Evolutionary conservation across 345 rosid species (phyloP).

Genomic region (Gossypium longicalyx): DNA sequence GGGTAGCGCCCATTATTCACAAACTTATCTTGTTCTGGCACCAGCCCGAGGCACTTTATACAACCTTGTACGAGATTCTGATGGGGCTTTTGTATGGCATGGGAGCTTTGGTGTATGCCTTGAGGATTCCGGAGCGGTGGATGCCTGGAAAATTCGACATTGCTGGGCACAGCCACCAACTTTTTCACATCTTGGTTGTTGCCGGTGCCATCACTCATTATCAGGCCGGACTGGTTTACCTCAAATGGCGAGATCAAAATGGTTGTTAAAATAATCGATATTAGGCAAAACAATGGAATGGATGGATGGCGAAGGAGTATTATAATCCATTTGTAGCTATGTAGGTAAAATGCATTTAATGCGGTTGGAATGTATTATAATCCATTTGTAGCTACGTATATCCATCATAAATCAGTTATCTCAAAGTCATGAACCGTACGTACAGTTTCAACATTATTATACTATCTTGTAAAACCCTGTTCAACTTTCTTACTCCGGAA

Average conservation of each 20-base stretch:
- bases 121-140: slow-evolving; percentile 91
- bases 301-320: not conserved
- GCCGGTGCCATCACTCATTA: slow-evolving; percentile 91
- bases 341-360: not conserved
- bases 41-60: slow-evolving; percentile 86
- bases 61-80: slow-evolving; percentile 73
- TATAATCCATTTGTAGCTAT: not conserved
- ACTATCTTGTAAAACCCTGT: not conserved
- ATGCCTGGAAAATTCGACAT: slow-evolving; percentile 94
- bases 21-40: slow-evolving; percentile 74
- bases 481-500: not conserved
- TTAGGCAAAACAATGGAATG: not conserved
- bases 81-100: slow-evolving; percentile 74
- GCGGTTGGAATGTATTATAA: not conserved
- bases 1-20: slow-evolving; percentile 72
- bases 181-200: slow-evolving; percentile 76
- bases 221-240: slow-evolving; percentile 80
- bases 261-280: slow-evolving; percentile 45
- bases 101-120: slow-evolving; percentile 77
- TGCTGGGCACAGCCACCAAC: slow-evolving; percentile 94
- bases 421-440: not conserved
- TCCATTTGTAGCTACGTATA: not conserved
- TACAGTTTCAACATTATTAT: not conserved
- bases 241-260: slow-evolving; percentile 72
- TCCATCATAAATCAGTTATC: not conserved